Evolutionary conservation across 441 rosid species (phyloP), one percentile per base, ranked within the genome.

Genomic region (Cnidoscolus chayamansa): DNA sequence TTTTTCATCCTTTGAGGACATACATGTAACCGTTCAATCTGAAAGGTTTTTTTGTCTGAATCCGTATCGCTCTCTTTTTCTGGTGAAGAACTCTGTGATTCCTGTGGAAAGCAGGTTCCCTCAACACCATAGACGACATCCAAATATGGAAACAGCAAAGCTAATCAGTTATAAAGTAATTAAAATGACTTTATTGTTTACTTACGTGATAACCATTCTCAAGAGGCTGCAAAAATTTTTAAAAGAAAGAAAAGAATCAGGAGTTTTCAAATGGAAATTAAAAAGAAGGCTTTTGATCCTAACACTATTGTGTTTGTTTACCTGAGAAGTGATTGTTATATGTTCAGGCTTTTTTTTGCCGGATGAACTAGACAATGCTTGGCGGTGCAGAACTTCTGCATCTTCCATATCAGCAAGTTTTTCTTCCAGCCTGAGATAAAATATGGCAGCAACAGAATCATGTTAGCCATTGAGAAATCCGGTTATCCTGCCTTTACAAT

Each of bases 341-440:
- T 80, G 85, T 31, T 77, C 87, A 40, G 90, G 82, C 86, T 82
- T 76, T 81, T 45, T 84, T 76, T 76, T 80, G 63, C 76, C 75
- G 72, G 86, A 37, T 65, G 89, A 74, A 76, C 81, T 82, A 71
- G 72, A 72, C 78, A 89, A 74, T 20, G 88, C 84, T 82, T 93
- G 89, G 78, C 5, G 40, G 40, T 81, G 82, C 74, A 83, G 83
- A 78, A 84, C 85, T 65, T 84, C 90, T 79, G 83, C 90, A 11
- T 88, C 78, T 82, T 91, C 97, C 84, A 90, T 85, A 78, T 93
- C 95, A 73, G 88, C 86, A 66, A 96, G 78, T 75, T 86, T 96
- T 84, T 90, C 98, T 78, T 87, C 91, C 50, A 96, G 91, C 83
- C 99, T 93, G 79, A 72, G 40, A 73, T 76, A 64, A 57, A 35